Percentiles rank a stretch among this genome's conserved stretches.
Evolutionary conservation across 176 grass and related monocot genomes (phyloP).

Genomic region (Pharus latifolius): DNA sequence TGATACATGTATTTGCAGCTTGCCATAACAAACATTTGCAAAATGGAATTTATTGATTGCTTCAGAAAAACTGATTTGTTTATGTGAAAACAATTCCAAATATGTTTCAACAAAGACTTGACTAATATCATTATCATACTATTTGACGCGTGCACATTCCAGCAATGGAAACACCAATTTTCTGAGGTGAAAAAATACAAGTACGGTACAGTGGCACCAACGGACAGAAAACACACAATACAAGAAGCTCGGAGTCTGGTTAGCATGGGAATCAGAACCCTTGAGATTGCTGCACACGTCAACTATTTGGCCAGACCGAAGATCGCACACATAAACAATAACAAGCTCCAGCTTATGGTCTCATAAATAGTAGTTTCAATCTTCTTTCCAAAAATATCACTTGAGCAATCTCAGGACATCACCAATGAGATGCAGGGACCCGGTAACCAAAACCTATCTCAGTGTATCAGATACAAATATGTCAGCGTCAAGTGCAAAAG

Average conservation of each 20-base stretch:
- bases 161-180: background rate
- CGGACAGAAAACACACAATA: background rate
- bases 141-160: background rate
- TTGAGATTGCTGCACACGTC: background rate
- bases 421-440: slow-evolving; percentile 68
- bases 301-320: background rate
- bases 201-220: background rate
- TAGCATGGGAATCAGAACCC: background rate
- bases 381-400: slow-evolving; percentile 5
- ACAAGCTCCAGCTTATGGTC: background rate
- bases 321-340: background rate
- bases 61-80: too few relatives aligned
- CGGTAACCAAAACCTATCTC: slow-evolving; percentile 59
- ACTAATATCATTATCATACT: background rate
- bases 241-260: background rate
- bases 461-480: background rate
- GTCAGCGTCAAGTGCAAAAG: background rate
- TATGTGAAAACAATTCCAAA: background rate
- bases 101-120: background rate
- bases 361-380: background rate
- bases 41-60: too few relatives aligned
- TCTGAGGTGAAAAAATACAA: background rate
- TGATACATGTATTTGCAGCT: too few relatives aligned
- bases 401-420: slow-evolving; percentile 61
- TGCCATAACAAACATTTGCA: too few relatives aligned